Conservation (phyloP, 2,329 filamentous ascomycete species). For the Seiridium unicorne region DNA sequence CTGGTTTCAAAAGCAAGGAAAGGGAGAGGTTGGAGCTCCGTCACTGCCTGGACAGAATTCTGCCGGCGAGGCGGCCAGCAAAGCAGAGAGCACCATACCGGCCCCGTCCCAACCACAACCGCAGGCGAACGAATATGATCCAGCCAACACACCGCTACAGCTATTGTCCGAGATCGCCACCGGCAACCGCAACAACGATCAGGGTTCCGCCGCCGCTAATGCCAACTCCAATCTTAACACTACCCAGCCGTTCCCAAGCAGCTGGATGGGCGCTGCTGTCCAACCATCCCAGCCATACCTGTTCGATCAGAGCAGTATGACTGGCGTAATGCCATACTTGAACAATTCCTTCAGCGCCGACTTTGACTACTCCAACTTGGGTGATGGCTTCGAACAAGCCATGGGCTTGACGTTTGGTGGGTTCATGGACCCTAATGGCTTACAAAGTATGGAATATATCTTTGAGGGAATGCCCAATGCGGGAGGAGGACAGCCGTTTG, state of each 20-base stretch:
- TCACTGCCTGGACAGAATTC: conserved; percentile 11
- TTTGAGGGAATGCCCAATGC: not conserved
- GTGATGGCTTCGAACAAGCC: conserved; percentile 41
- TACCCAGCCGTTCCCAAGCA: not conserved
- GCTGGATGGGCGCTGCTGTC: not conserved
- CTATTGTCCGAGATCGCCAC: conserved; percentile 58
- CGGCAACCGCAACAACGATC: conserved; percentile 25
- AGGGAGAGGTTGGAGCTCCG: conserved; percentile 13
- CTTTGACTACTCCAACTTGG: conserved; percentile 33
- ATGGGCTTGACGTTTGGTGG: conserved; percentile 40
- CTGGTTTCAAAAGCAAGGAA: conserved; percentile 61
- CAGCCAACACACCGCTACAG: conserved; percentile 52
- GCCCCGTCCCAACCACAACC: conserved; percentile 7
- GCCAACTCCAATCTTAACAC: conserved; percentile 11
- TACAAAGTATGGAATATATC: not conserved
- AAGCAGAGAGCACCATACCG: conserved; percentile 10
- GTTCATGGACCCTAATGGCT: conserved; percentile 16
- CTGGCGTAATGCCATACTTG: conserved; percentile 25
- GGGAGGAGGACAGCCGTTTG: not conserved
- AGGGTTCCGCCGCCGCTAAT: conserved; percentile 16
- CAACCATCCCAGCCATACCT: not conserved
- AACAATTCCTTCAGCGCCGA: conserved; percentile 25
- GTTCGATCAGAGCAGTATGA: conserved; percentile 6
- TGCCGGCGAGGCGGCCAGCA: not conserved
- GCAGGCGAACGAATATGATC: conserved; percentile 23